These are phyloP conservation scores for Massarina eburnea DNA, from an alignment of 2,329 filamentous ascomycete species.

Conservation along the genomic window DNA sequence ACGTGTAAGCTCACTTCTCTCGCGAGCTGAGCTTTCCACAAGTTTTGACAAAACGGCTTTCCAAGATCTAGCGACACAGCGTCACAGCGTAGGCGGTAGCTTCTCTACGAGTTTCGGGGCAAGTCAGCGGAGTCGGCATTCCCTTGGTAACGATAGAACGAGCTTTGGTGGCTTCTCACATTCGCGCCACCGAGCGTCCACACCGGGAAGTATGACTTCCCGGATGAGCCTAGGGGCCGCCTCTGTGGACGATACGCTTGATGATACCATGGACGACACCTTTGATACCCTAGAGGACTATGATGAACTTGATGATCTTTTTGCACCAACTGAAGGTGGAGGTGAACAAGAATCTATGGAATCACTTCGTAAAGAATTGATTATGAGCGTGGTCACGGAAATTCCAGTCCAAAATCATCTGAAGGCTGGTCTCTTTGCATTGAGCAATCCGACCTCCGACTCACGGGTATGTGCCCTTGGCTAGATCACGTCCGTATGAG, in stretches of 20 bases:
- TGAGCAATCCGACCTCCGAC: slow-evolving; percentile 17
- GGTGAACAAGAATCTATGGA: slow-evolving; percentile 35
- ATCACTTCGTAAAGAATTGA: slow-evolving; percentile 43
- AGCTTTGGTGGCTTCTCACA: slow-evolving; percentile 56
- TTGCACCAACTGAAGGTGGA: slow-evolving; percentile 32
- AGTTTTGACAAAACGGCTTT: slow-evolving; percentile 83
- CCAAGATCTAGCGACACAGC: slow-evolving; percentile 64
- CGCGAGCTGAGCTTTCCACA: slow-evolving; percentile 81
- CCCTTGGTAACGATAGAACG: slow-evolving; percentile 68
- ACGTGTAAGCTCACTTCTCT: slow-evolving; percentile 87
- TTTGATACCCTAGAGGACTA: slow-evolving; percentile 44
- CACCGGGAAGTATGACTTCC: slow-evolving; percentile 51
- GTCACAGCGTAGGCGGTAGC: slow-evolving; percentile 42
- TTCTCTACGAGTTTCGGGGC: slow-evolving; percentile 51
- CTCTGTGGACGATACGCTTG: slow-evolving; percentile 42
- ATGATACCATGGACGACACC: slow-evolving; percentile 42
- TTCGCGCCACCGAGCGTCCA: slow-evolving; percentile 56
- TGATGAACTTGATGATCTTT: slow-evolving; percentile 43
- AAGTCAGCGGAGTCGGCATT: slow-evolving; percentile 67
- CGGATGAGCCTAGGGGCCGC: slow-evolving; percentile 41
- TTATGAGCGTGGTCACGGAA: slow-evolving; percentile 40
- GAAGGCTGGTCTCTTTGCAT: slow-evolving; percentile 27
- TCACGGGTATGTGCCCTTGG: slow-evolving; percentile 17
- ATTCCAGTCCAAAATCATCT: slow-evolving; percentile 34
- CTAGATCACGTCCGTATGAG: neutral